Percentiles rank a stretch among this genome's conserved stretches.
Evolutionary conservation across 352 stramenopile genomes (phyloP).

Genomic region (Phytophthora tentaculata): DNA sequence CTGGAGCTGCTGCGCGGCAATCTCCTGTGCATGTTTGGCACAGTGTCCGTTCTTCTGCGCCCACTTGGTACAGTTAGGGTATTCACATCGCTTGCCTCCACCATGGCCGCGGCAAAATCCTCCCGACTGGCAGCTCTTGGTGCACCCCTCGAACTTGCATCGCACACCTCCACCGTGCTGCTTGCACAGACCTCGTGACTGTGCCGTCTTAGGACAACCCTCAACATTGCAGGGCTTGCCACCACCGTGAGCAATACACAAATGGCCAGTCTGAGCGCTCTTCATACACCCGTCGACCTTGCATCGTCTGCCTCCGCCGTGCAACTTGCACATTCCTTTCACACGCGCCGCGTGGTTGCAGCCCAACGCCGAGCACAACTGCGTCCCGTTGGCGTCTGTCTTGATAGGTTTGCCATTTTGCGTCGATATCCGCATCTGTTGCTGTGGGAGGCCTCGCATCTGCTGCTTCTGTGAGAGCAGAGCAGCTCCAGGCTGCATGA

Average conservation of each 20-base stretch:
- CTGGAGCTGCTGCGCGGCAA: constrained; percentile 62
- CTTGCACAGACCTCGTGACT: constrained; percentile 87
- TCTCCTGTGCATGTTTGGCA: constrained; percentile 87
- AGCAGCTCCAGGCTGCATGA: constrained; percentile 62
- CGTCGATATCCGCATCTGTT: constrained; percentile 48
- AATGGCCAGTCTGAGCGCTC: constrained; percentile 81
- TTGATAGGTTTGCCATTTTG: constrained; percentile 67
- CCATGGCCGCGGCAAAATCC: constrained; percentile 86
- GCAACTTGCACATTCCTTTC: constrained; percentile 89
- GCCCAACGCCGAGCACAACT: constrained; percentile 77
- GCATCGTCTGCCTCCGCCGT: constrained; percentile 79
- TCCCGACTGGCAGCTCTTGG: constrained; percentile 87
- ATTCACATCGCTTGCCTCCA: constrained; percentile 86
- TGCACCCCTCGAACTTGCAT: constrained; percentile 89
- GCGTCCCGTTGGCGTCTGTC: constrained; percentile 53
- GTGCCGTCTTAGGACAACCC: constrained; percentile 84
- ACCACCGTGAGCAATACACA: constrained; percentile 87
- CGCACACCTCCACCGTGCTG: constrained; percentile 84
- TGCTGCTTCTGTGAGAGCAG: constrained; percentile 55
- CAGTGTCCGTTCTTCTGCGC: constrained; percentile 89
- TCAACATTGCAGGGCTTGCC: constrained; percentile 88
- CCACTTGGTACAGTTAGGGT: constrained; percentile 87
- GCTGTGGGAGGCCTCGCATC: constrained; percentile 37
- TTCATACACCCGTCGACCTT: constrained; percentile 91
- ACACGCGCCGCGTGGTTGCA: constrained; percentile 82